Evolutionary conservation across 2,329 filamentous ascomycete genomes (phyloP).

Genomic region (Sporothrix inflata): DNA sequence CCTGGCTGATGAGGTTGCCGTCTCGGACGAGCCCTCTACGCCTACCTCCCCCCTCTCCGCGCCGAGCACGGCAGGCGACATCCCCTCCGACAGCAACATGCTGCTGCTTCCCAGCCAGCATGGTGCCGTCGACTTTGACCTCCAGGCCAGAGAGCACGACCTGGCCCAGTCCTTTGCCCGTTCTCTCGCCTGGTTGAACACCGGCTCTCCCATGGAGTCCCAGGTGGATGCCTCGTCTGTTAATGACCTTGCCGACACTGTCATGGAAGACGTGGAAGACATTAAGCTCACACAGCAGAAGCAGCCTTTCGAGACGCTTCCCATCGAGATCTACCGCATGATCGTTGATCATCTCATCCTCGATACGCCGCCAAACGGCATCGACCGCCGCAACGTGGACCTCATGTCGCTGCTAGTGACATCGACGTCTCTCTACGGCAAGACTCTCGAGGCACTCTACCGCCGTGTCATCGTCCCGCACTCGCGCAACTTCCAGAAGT

Average conservation of each 20-base stretch:
- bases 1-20: constrained; percentile 50
- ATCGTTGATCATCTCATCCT: constrained; percentile 76
- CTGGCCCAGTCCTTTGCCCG: constrained; percentile 18
- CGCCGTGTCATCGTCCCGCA: constrained; percentile 80
- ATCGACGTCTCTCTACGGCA: constrained; percentile 73
- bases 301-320: constrained; percentile 63
- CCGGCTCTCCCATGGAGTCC: constrained; percentile 1
- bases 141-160: constrained; percentile 17
- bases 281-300: not conserved
- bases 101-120: constrained; percentile 9
- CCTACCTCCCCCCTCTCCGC: constrained; percentile 35
- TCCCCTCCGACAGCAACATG: constrained; percentile 4
- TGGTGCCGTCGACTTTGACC: constrained; percentile 2
- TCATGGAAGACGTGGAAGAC: constrained; percentile 27
- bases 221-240: constrained; percentile 24
- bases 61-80: constrained; percentile 32
- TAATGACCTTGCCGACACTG: constrained; percentile 24
- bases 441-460: constrained; percentile 76
- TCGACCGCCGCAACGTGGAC: constrained; percentile 76
- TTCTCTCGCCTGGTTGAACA: constrained; percentile 26
- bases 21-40: constrained; percentile 52
- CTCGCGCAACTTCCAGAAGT: constrained; percentile 82
- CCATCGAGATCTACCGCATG: constrained; percentile 69
- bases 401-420: constrained; percentile 74
- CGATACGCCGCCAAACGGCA: constrained; percentile 74